Conservation (phyloP, 1,139 yeast genomes). For the Suhomyces atakaporum region DNA sequence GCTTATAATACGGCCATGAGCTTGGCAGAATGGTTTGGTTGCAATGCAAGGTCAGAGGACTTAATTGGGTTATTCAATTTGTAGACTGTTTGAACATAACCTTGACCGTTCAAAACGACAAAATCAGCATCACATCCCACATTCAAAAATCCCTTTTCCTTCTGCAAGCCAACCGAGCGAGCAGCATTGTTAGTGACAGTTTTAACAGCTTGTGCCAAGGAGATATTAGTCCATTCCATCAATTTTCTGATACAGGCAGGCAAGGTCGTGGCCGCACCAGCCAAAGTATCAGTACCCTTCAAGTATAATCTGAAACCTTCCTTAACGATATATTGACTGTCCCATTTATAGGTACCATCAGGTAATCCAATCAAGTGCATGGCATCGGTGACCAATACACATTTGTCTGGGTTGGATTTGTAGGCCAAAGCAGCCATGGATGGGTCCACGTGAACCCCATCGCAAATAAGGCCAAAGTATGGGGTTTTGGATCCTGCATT, state of each 20-base stretch:
- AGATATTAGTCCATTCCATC: constrained; percentile 51
- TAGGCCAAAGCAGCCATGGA: constrained; percentile 57
- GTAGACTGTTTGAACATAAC: constrained; percentile 51
- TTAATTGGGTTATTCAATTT: constrained; percentile 48
- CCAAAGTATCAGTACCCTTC: constrained; percentile 61
- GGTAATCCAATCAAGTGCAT: constrained; percentile 56
- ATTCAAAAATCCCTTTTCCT: constrained; percentile 52
- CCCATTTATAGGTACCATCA: constrained; percentile 56
- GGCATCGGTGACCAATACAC: constrained; percentile 64
- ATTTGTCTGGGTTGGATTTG: constrained; percentile 54
- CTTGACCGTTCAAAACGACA: constrained; percentile 48
- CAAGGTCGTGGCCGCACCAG: constrained; percentile 63
- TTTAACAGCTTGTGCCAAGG: constrained; percentile 56
- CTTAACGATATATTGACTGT: constrained; percentile 49
- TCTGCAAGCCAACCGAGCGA: constrained; percentile 44
- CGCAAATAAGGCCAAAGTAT: constrained; percentile 60
- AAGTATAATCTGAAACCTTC: constrained; percentile 50
- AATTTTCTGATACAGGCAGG: constrained; percentile 57
- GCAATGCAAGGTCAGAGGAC: constrained; percentile 15
- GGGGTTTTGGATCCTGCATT: constrained; percentile 38
- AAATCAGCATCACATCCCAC: constrained; percentile 63
- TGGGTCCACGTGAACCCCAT: constrained; percentile 66
- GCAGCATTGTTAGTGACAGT: constrained; percentile 64
- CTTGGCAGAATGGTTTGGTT: constrained; percentile 10
- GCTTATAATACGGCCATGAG: constrained; percentile 15